phyloP scores from a whole-genome alignment of 345 rosid genomes.

The Triadica sebifera region DNA sequence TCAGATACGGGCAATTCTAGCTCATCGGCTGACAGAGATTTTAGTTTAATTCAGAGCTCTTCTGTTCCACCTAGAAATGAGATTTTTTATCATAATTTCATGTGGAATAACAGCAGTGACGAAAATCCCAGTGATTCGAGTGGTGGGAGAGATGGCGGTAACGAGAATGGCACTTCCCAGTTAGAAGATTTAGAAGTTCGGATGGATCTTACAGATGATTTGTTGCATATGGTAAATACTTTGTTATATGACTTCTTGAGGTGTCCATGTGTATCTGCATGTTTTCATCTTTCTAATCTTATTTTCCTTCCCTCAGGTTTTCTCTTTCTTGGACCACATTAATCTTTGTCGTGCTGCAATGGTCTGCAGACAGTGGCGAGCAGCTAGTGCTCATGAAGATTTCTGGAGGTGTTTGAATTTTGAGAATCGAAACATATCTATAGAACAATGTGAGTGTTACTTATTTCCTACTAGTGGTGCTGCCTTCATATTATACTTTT shows the following conservation, averaged over 20 bases:
- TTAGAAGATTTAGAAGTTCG: constrained; percentile 58
- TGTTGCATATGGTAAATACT: constrained; percentile 75
- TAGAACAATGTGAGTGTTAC: constrained; percentile 75
- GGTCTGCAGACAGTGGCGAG: constrained; percentile 95
- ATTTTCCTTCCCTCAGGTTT: constrained; percentile 51
- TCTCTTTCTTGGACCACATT: constrained; percentile 73
- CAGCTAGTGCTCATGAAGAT: constrained; percentile 92
- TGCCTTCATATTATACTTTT: not conserved
- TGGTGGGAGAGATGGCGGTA: constrained; percentile 45
- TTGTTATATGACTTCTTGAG: constrained; percentile 3
- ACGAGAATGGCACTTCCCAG: constrained; percentile 43
- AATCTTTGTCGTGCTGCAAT: constrained; percentile 84
- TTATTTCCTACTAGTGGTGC: not conserved
- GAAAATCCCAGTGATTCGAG: constrained; percentile 36
- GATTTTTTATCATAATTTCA: constrained; percentile 53
- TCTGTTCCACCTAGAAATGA: constrained; percentile 39
- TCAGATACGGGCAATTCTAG: constrained; percentile 41
- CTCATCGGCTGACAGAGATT: constrained; percentile 33
- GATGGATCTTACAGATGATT: constrained; percentile 93
- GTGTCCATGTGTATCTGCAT: not conserved
- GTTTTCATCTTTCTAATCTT: not conserved
- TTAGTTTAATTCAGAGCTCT: constrained; percentile 33
- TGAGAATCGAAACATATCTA: constrained; percentile 66
- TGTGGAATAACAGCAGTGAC: constrained; percentile 51
- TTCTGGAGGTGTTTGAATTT: constrained; percentile 94